Base-by-base conservation (phyloP, 2,329 filamentous ascomycete genomes). In the Penicillium expansum region DNA sequence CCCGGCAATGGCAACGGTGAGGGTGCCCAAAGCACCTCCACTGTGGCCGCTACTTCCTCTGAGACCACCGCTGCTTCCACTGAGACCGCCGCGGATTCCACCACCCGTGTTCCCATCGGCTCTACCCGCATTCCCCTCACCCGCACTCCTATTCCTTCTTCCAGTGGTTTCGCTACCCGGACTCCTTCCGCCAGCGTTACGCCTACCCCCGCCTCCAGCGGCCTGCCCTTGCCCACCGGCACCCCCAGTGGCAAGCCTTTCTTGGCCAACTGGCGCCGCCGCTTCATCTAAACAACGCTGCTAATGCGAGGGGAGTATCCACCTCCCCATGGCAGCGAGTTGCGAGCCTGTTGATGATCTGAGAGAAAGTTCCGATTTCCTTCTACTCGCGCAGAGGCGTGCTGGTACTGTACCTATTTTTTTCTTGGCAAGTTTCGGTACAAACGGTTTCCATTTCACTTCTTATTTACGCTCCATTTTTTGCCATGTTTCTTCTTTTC, bases 141-240 rank as follows among this genome's bases (percentile, higher is more conserved):
- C 35, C 52, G 47, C 33, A 56, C 54, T 38, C 50, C 54, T 41
- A 47, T 16, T n/a, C 48, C 29, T 42, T 52, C 48, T 48, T 55
- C 58, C 66, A 53, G 69, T 67, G 48, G 72, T 42, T 74, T 72
- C 60, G 56, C 63, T 52, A 73, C 72, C 52, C 72, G 69, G 45
- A 60, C 62, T 14, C 58, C 58, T 37, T 59, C 55, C n/a, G 39
- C 39, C 29, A 33, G 47, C 22, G 29, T 44, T 30, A 37, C 32
- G 42, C 48, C 53, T n/a, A 42, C 42, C 33, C 54, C 58, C 4
- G 8, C 22, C 18, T 22, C 42, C 30, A 56, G 56, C 44, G 47
- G 32, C 30, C 27, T 50, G 43, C 39, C 38, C 22, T 3, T 18
- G 37, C 52, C 61, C 33, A 56, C 50, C 9, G 63, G 69, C 35